These are phyloP conservation scores for Trichoderma semiorbis DNA, from an alignment of 2,329 filamentous ascomycete genomes.

Conservation along the genomic window DNA sequence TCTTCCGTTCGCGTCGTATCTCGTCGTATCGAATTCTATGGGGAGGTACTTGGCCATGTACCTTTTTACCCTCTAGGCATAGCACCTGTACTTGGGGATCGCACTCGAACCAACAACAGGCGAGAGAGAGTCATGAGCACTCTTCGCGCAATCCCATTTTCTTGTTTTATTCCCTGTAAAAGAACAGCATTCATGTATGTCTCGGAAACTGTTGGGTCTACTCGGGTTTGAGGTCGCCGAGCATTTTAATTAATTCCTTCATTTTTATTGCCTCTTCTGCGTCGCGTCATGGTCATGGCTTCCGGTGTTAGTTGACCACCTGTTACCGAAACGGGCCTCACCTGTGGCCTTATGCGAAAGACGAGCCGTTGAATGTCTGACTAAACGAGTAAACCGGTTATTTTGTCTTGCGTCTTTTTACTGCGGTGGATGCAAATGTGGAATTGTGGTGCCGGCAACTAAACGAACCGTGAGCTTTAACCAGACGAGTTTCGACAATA, in stretches of 20 bases:
- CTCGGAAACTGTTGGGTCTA: neutral
- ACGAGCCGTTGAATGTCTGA: neutral
- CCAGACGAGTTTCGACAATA: neutral
- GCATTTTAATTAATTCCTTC: neutral
- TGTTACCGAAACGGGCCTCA: neutral
- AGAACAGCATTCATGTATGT: neutral
- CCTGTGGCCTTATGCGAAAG: neutral
- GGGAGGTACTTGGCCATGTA: neutral
- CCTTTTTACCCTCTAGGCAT: neutral
- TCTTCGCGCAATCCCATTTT: neutral
- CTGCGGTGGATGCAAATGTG: neutral
- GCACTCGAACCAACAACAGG: neutral
- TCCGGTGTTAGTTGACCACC: neutral
- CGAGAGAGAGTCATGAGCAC: neutral
- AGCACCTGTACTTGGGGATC: neutral
- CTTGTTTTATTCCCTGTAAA: neutral
- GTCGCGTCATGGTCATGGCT: neutral
- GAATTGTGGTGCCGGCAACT: neutral
- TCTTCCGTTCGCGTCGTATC: neutral
- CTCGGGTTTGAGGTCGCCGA: neutral
- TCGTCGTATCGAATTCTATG: neutral
- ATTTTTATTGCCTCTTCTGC: neutral
- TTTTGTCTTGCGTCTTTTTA: neutral
- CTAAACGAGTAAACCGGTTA: neutral
- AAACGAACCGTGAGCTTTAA: neutral